Conservation (phyloP, 371 early-diverging fungal genomes). For the Circinella minor region DNA sequence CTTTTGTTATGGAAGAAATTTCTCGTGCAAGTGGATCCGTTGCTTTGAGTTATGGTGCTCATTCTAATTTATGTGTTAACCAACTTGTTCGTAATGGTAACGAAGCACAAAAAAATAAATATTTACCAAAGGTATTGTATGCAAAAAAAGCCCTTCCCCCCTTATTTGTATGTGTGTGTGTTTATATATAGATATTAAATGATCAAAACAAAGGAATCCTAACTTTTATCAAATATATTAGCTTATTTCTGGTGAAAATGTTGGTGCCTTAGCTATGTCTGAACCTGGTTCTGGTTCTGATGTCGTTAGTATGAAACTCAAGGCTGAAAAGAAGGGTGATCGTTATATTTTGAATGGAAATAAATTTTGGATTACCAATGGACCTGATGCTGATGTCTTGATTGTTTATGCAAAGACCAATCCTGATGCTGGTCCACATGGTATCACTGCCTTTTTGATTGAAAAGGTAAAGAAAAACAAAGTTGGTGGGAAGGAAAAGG, state of each 20-base stretch:
- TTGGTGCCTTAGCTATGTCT: constrained; percentile 97
- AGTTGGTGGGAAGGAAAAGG: not conserved
- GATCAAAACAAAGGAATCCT: too few species aligned
- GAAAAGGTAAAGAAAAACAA: constrained; percentile 68
- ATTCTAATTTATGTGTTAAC: constrained; percentile 97
- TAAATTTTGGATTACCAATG: constrained; percentile 99
- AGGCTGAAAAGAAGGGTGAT: constrained; percentile 86
- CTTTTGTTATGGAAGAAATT: constrained; percentile 94
- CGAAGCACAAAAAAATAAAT: constrained; percentile 88
- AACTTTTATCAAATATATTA: not conserved
- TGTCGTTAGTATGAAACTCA: constrained; percentile 92
- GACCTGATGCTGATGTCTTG: constrained; percentile 91
- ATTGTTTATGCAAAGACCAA: constrained; percentile 97
- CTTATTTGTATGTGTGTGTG: not conserved
- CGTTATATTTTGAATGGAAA: constrained; percentile 83
- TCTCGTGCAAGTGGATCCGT: constrained; percentile 91
- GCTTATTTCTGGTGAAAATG: constrained; percentile 88
- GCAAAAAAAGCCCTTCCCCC: not conserved
- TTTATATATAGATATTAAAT: too few species aligned
- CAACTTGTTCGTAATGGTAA: constrained; percentile 94
- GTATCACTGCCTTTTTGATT: constrained; percentile 94
- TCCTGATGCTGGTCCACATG: constrained; percentile 77
- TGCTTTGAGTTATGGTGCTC: constrained; percentile 95
- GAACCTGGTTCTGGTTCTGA: constrained; percentile 94
- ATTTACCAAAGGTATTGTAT: constrained; percentile 73